Percentiles rank a stretch among this genome's conserved stretches.
Conservation (phyloP, 768 basidiomycete species). For the Amanita molliuscula region DNA sequence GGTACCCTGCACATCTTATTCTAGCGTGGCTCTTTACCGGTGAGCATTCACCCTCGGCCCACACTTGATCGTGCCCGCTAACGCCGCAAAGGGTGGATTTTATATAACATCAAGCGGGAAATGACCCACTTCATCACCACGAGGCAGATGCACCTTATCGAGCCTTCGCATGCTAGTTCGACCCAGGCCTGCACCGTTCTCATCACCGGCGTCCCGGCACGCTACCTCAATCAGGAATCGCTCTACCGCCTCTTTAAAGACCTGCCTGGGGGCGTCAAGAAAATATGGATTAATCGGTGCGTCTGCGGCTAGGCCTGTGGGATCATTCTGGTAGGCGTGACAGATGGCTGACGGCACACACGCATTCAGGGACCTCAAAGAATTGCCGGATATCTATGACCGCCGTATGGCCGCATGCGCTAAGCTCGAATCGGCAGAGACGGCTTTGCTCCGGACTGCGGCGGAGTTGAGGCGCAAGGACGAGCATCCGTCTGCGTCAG, state of each 20-base stretch:
- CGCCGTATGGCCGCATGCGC: conserved; percentile 60
- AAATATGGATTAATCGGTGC: conserved; percentile 86
- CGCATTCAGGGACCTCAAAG: conserved; percentile 59
- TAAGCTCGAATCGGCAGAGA: conserved; percentile 86
- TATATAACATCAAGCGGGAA: conserved; percentile 72
- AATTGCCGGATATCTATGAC: conserved; percentile 76
- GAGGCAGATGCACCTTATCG: conserved; percentile 77
- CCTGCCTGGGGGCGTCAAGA: conserved; percentile 84
- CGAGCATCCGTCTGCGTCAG: conserved; percentile 12
- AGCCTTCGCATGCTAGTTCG: conserved; percentile 58
- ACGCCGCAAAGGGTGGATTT: conserved; percentile 61
- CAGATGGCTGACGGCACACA: neutral
- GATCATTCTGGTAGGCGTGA: neutral
- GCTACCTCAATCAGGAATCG: conserved; percentile 63
- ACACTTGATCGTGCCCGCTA: neutral
- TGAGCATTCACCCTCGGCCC: conserved; percentile 24
- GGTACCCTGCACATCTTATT: conserved; percentile 75
- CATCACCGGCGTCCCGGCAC: conserved; percentile 77
- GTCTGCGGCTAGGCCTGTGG: conserved; percentile 10
- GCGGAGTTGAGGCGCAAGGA: conserved; percentile 51
- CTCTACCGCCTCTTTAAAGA: conserved; percentile 63
- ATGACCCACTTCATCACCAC: conserved; percentile 71
- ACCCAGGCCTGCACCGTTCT: conserved; percentile 88
- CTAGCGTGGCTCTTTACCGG: conserved; percentile 72
- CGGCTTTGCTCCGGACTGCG: conserved; percentile 63